Conservation (phyloP, 768 basidiomycete species). For the Mycena amicta region DNA sequence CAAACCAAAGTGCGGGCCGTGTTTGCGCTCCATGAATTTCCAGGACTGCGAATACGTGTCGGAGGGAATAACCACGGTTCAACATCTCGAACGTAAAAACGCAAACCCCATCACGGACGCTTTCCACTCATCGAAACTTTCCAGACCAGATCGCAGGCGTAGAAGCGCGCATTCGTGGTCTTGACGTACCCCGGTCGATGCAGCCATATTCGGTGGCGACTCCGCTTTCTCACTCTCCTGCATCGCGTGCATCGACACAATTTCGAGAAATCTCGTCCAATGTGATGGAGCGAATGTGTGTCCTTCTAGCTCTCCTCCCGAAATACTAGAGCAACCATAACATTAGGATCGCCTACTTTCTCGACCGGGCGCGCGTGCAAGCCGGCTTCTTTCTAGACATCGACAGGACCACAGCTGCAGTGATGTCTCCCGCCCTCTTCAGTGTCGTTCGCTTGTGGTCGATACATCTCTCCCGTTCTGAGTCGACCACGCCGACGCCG, state of each 20-base stretch:
- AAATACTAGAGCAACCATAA: too few relatives aligned
- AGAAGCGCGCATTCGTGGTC: background rate
- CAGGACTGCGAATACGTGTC: conserved; percentile 1
- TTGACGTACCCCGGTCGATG: too few relatives aligned
- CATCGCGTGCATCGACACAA: background rate
- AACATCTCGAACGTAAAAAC: background rate
- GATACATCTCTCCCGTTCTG: background rate
- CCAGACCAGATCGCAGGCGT: background rate
- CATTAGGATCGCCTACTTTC: background rate
- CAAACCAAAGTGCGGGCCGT: background rate
- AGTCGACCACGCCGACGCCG: background rate
- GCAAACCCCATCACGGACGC: background rate
- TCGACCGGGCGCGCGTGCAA: background rate
- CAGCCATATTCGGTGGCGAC: too few relatives aligned
- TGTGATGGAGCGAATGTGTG: background rate
- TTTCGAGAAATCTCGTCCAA: background rate
- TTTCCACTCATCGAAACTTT: background rate
- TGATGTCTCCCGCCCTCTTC: background rate
- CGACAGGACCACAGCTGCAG: background rate
- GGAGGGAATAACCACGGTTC: background rate
- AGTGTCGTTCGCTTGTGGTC: background rate
- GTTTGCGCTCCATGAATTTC: background rate
- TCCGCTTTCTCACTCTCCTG: too few relatives aligned
- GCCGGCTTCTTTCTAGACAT: background rate
- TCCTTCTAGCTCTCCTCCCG: too few relatives aligned